Evolutionary conservation across 2,329 filamentous ascomycete species (phyloP).

Genomic region (Epichloe gansuensis): DNA sequence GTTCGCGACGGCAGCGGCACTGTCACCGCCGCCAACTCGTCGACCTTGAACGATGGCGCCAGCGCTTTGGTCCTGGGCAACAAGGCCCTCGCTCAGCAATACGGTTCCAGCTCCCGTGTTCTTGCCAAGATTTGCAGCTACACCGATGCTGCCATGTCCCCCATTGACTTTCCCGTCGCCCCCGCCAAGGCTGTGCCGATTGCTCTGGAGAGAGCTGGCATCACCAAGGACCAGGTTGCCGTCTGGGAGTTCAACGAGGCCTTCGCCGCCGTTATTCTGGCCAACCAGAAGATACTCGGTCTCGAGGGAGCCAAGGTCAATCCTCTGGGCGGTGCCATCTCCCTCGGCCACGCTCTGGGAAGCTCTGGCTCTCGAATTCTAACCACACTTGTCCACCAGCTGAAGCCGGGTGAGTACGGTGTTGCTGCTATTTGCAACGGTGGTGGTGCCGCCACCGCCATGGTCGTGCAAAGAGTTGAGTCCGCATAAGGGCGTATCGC

Average conservation of each 20-base stretch:
- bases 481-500: constrained; percentile 25
- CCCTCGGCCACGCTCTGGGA: constrained; percentile 83
- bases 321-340: constrained; percentile 80
- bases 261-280: constrained; percentile 89
- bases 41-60: constrained; percentile 87
- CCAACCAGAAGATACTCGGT: constrained; percentile 83
- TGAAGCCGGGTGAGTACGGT: constrained; percentile 86
- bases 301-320: constrained; percentile 74
- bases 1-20: constrained; percentile 73
- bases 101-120: constrained; percentile 63
- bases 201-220: constrained; percentile 75
- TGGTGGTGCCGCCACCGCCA: constrained; percentile 78
- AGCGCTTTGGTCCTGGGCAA: constrained; percentile 78
- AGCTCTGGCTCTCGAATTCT: constrained; percentile 89
- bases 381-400: constrained; percentile 79
- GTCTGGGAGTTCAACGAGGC: constrained; percentile 99
- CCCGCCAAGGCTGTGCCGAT: constrained; percentile 87
- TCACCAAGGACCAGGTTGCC: constrained; percentile 81
- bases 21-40: constrained; percentile 89
- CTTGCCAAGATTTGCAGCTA: constrained; percentile 77
- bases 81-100: constrained; percentile 67
- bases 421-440: constrained; percentile 96
- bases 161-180: constrained; percentile 89
- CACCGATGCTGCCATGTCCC: constrained; percentile 80
- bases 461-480: constrained; percentile 78